Base-by-base conservation (phyloP, 2,329 filamentous ascomycete species). In the Akanthomyces lecanii region DNA sequence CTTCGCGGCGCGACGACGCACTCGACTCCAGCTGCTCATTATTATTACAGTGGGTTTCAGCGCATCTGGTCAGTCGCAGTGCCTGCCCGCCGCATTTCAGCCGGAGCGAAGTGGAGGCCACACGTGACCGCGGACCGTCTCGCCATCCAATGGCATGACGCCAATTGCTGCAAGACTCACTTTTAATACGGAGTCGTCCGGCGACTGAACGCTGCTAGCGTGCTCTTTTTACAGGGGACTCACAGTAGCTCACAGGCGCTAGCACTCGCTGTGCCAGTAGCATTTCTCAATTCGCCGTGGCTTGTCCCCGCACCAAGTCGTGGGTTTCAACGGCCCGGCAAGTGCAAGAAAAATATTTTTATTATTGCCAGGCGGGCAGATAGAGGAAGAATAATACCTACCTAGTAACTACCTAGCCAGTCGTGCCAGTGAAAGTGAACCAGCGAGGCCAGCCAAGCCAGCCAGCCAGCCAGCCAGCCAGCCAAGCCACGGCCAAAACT, bases 291-390 rank as follows among this genome's bases (percentile, higher is more conserved):
- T 40, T 25, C 7, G 6, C 48, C 52, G 38, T 61, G 61, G 61
- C 18, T 23, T 44, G 25, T 8, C 61, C 59, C 53, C 44, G 44
- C 61, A 48, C 42, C 53, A 48, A 33, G 45, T 4, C 61, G 53
- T 58, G 36, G 53, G 21, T 56, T 56, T 11, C 61, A 56, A 51
- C 53, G 61, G 52, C 53, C 60, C 25, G 36, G 44, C 45, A 63
- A 33, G 42, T 42, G 59, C 48, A 38, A 47, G 28, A 36, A 56
- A 33, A 62, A 54, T 38, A 50, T 50, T 50, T 14, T 30, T 30
- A 30, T 30, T 30, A 21, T 42, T 18, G 52, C 23, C 12, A 36
- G 33, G 50, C 33, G 21, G 52, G 23, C 16, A 30, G 21, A 25
- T 16, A 23, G 21, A 47, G 21, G 21, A 8, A 47, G 11, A 44